Evolutionary conservation across 2,329 filamentous ascomycete genomes (phyloP).

Genomic region (Pseudopyricularia javanii): DNA sequence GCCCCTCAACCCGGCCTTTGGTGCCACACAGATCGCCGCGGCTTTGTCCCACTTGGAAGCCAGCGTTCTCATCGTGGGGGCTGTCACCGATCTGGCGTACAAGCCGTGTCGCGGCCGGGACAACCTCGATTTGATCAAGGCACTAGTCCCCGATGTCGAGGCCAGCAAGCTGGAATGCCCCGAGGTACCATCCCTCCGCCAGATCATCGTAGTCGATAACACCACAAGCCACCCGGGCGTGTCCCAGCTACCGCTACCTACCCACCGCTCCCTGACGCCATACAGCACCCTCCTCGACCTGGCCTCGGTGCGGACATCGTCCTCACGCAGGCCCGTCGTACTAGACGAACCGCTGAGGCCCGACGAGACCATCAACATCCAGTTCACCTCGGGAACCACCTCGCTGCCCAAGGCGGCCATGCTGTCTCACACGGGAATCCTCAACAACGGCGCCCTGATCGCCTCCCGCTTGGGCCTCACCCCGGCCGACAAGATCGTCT

Average conservation of each 20-base stretch:
- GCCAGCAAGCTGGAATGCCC: slow-evolving; percentile 23
- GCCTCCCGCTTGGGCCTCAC: slow-evolving; percentile 74
- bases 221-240: slow-evolving; percentile 33
- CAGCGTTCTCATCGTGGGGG: too few species aligned
- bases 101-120: slow-evolving; percentile 40
- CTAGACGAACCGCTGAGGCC: slow-evolving; percentile 43
- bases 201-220: slow-evolving; percentile 72
- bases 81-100: slow-evolving; percentile 68
- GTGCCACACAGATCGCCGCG: slow-evolving; percentile 58
- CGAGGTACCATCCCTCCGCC: slow-evolving; percentile 54
- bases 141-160: slow-evolving; percentile 29
- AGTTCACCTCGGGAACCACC: slow-evolving; percentile 67
- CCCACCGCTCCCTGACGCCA: slow-evolving; percentile 27
- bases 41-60: too few species aligned
- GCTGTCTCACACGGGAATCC: slow-evolving; percentile 55
- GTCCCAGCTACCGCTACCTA: slow-evolving; percentile 26
- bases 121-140: slow-evolving; percentile 34
- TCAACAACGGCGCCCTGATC: slow-evolving; percentile 79
- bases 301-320: slow-evolving; percentile 24
- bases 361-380: slow-evolving; percentile 56
- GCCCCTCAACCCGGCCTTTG: slow-evolving; percentile 48
- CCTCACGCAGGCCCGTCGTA: slow-evolving; percentile 25
- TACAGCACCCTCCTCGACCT: slow-evolving; percentile 26
- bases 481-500: slow-evolving; percentile 63
- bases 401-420: slow-evolving; percentile 63